Base-by-base conservation (phyloP, 257 asterid genomes). In the Nemophila menziesii region DNA sequence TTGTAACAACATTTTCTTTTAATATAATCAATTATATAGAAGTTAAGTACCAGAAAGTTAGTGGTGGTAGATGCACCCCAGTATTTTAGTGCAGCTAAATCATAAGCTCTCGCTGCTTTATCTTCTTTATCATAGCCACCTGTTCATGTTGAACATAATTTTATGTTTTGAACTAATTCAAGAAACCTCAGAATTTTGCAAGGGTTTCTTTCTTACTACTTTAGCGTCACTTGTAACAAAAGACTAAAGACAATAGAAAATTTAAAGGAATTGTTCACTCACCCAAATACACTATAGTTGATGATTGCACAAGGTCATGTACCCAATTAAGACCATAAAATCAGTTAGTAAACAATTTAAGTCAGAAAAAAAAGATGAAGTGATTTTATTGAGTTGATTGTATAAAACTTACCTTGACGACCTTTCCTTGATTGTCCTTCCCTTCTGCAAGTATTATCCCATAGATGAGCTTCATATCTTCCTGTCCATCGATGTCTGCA, bases 41-140 rank as follows among this genome's bases (percentile, higher is more conserved):
- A 39, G 66, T n/a, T n/a, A n/a, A n/a, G n/a, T 51, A 87, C 97
- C 4, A 85, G 92, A 42, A 87, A 87, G 67, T 87, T 87, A 8
- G 93, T 87, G 44, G 97, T 87, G 6, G 95, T 87, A 33, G 97
- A 77, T 17, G 95, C 62, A 44, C 97, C 97, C 97, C 97, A 87
- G 63, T 83, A 87, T 51, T 87, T 87, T 4, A 86, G 64, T 34
- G 97, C 94, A 33, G 94, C 82, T 39, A 86, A 63, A 67, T 86
- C 97, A 62, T 87, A 87, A 21, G 97, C 83, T 79, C 92, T 61
- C 55, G 97, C 97, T 33, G 97, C 97, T 51, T 83, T 87, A 16
- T 87, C 97, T 53, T 87, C 97, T 60, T 87, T 87, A 42, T 87
- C 97, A 66, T 87, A 87, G 21, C 97, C 97, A 57, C 97, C 97